phyloP scores from a whole-genome alignment of 495 filamentous ascomycete species.

The Lasiosphaeria hispida region DNA sequence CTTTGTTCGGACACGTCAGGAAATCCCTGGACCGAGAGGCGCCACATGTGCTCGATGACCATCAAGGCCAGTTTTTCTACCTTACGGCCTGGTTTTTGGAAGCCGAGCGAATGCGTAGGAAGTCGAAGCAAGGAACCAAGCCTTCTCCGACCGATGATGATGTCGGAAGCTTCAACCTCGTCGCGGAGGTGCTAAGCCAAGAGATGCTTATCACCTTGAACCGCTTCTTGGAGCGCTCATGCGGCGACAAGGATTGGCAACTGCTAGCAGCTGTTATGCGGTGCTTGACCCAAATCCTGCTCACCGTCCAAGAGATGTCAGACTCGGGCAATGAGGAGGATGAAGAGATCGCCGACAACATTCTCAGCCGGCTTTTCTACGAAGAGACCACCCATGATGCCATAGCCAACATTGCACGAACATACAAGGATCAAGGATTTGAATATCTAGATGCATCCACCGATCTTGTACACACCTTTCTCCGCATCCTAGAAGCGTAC shows the following conservation, averaged over 20 bases:
- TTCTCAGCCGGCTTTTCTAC: conserved; percentile 94
- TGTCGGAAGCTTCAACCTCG: conserved; percentile 75
- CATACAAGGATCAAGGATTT: conserved; percentile 91
- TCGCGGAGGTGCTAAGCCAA: conserved; percentile 87
- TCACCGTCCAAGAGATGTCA: conserved; percentile 93
- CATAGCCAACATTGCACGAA: conserved; percentile 70
- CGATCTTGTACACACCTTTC: conserved; percentile 85
- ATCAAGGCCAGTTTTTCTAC: conserved; percentile 85
- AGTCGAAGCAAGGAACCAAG: conserved; percentile 50
- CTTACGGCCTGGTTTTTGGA: conserved; percentile 91
- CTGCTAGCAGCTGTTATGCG: conserved; percentile 85
- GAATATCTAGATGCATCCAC: conserved; percentile 91
- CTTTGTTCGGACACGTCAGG: conserved; percentile 80
- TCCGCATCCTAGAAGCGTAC: conserved; percentile 88
- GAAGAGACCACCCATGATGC: conserved; percentile 92
- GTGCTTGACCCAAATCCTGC: conserved; percentile 82
- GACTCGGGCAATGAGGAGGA: conserved; percentile 84
- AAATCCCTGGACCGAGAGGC: conserved; percentile 90
- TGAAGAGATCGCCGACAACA: conserved; percentile 97
- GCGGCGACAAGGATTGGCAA: conserved; percentile 82
- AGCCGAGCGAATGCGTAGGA: conserved; percentile 77
- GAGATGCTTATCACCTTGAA: conserved; percentile 88
- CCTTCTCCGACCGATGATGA: conserved; percentile 44
- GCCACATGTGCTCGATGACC: conserved; percentile 70
- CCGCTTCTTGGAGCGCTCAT: conserved; percentile 70